A percentile compares a stretch with the other conserved stretches of the same genome.
Conservation (phyloP, 2,329 filamentous ascomycete species). For the Fusarium anguioides region DNA sequence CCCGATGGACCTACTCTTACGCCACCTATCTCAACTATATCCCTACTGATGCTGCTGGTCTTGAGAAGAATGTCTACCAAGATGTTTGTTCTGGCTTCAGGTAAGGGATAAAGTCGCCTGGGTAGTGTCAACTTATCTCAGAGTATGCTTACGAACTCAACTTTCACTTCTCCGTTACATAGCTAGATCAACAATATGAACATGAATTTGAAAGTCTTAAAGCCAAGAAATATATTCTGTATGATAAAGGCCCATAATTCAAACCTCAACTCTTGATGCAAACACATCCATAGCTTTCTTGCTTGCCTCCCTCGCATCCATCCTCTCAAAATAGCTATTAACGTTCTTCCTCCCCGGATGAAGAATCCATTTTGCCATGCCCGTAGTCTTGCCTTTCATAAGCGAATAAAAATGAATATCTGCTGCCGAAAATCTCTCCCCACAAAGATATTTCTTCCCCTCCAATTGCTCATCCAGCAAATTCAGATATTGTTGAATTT, state of each 20-base stretch:
- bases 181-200: too few relatives aligned
- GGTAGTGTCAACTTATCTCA: too few relatives aligned
- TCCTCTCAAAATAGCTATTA: background rate
- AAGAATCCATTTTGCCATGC: background rate
- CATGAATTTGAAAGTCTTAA: too few relatives aligned
- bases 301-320: background rate
- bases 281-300: background rate
- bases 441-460: constrained; percentile 7
- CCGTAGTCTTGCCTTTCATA: background rate
- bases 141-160: too few relatives aligned
- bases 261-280: background rate
- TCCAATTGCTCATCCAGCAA: constrained; percentile 11
- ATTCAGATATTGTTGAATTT: constrained; percentile 7
- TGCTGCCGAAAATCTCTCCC: constrained; percentile 1
- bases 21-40: constrained; percentile 22
- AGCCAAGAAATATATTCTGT: too few relatives aligned
- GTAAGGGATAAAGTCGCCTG: too few relatives aligned
- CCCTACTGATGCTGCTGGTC: constrained; percentile 26
- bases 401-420: constrained; percentile 15
- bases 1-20: constrained; percentile 34
- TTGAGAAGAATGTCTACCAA: constrained; percentile 32
- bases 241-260: too few relatives aligned
- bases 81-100: constrained; percentile 28
- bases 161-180: too few relatives aligned
- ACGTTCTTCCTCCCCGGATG: constrained; percentile 5